A percentile compares a stretch with the other conserved stretches of the same genome.
Conservation (phyloP, 768 basidiomycete species). For the Dioszegia aurantiaca region DNA sequence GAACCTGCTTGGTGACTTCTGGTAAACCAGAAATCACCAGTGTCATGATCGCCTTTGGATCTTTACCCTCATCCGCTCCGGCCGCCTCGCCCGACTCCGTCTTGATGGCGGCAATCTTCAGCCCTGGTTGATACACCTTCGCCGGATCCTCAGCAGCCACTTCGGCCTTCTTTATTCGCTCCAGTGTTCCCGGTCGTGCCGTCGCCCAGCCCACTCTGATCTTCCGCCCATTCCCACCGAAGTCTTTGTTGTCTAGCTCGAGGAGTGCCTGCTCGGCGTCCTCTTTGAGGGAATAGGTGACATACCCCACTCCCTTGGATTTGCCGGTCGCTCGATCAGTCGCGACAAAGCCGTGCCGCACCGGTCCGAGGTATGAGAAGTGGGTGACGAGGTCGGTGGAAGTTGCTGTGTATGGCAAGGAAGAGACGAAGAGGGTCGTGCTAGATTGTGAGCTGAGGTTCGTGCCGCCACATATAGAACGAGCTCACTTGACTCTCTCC, state of each 20-base stretch:
- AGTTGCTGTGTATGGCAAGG: conserved; percentile 85
- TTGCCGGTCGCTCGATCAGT: conserved; percentile 59
- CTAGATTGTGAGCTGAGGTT: conserved; percentile 18
- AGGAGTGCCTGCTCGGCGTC: conserved; percentile 76
- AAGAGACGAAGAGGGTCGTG: conserved; percentile 86
- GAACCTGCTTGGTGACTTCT: conserved; percentile 46
- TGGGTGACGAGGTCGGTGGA: conserved; percentile 85
- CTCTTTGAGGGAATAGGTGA: conserved; percentile 78
- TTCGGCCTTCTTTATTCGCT: conserved; percentile 63
- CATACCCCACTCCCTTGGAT: conserved; percentile 95
- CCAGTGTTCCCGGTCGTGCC: conserved; percentile 9
- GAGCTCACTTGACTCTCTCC: conserved; percentile 42
- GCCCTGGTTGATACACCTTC: conserved; percentile 7
- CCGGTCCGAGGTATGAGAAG: conserved; percentile 93
- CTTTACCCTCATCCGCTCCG: conserved; percentile 45
- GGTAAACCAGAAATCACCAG: conserved; percentile 53
- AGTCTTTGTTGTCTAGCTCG: conserved; percentile 63
- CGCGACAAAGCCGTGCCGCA: conserved; percentile 90
- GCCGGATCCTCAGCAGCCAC: conserved; percentile 3
- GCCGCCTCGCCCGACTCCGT: conserved; percentile 47
- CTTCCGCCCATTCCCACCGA: conserved; percentile 66
- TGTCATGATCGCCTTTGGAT: conserved; percentile 81
- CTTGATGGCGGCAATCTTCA: conserved; percentile 27
- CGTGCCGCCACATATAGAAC: background rate
- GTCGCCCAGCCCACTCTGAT: conserved; percentile 74